Evolutionary conservation across 257 asterid genomes (phyloP), one percentile per base, ranked within the genome.

Genomic region (Anisodus acutangulus): DNA sequence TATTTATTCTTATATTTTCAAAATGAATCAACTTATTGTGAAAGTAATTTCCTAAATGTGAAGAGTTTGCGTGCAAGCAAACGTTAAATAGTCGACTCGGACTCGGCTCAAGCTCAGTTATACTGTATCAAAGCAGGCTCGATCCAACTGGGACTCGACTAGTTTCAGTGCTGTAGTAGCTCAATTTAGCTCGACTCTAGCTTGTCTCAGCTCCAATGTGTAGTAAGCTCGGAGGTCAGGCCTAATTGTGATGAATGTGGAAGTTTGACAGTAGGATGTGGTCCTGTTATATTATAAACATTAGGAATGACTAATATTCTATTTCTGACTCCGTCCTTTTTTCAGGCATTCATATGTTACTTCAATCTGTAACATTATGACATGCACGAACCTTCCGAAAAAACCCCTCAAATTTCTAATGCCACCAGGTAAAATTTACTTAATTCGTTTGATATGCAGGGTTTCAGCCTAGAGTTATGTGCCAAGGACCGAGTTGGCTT

Each of bases 401-500:
- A 9, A 12, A 31, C 35, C 26, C 43, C 59, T 72, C 78, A 59
- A 45, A 51, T 60, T 26, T 47, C 39, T 49, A 63, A 3, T 43
- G 31, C 26, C 43, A 58, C 70, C 81, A 78, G 79, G 45, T 10
- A 19, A 49, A 59, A 37, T 85, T 54, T 13, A 80, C 80, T 64
- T 70, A 45, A 37, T 58, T 59, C 45, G 39, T 57, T 35, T 76
- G 68, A 83, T 13, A 83, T 72, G 82, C 90, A 96, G 98, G 99
- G 98, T 26, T 88, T 93, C 78, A 92, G 97, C 87, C 87, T 94
- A 85, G 98, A 96, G 86, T 89, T 96, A 60, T 90, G 99, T 31
- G 98, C 99, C 57, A 94, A 94, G 90, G 99, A 96, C 87, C 91
- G 98, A 39, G 97, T 96, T n/a, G 99, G 98, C 5, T 88, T 96